A percentile compares a stretch with the other conserved stretches of the same genome.
These are phyloP conservation scores for Boletus bicolor DNA, from an alignment of 768 basidiomycete species.

Conservation along the genomic window DNA sequence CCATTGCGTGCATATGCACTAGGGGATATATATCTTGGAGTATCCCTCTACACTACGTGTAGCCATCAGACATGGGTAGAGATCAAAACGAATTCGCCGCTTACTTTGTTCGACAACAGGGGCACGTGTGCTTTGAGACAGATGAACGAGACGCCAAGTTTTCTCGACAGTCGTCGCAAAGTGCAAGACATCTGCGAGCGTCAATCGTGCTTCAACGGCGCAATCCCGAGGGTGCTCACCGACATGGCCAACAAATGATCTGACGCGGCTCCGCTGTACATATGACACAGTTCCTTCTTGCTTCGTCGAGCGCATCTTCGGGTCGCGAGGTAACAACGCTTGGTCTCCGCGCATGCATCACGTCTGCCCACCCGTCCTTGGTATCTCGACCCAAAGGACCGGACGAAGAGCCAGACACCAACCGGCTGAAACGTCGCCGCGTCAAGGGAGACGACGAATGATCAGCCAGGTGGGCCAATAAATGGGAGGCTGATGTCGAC, in stretches of 20 bases:
- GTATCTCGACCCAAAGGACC: slow-evolving; percentile 7
- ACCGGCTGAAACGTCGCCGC: slow-evolving; percentile 41
- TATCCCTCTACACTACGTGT: slow-evolving; percentile 32
- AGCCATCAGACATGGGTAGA: not conserved
- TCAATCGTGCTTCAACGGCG: not conserved
- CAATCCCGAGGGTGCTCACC: slow-evolving; percentile 40
- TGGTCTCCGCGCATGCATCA: slow-evolving; percentile 27
- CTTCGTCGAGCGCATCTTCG: slow-evolving; percentile 25
- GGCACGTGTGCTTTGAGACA: slow-evolving; percentile 49
- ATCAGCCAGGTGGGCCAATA: slow-evolving; percentile 54
- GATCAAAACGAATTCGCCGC: slow-evolving; percentile 12
- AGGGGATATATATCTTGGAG: slow-evolving; percentile 36
- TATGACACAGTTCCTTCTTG: slow-evolving; percentile 56
- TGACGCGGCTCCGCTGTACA: slow-evolving; percentile 66
- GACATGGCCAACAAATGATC: slow-evolving; percentile 84
- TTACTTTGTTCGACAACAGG: slow-evolving; percentile 49
- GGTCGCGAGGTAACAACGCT: slow-evolving; percentile 16
- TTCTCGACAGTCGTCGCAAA: slow-evolving; percentile 53
- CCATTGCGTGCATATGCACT: not conserved
- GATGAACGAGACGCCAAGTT: slow-evolving; percentile 50
- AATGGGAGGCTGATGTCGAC: slow-evolving; percentile 39
- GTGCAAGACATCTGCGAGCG: slow-evolving; percentile 41
- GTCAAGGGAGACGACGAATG: slow-evolving; percentile 45
- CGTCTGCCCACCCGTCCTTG: slow-evolving; percentile 29
- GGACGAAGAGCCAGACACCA: slow-evolving; percentile 30